Conservation (phyloP, 2,329 filamentous ascomycete species). For the Akanthomyces muscarius region DNA sequence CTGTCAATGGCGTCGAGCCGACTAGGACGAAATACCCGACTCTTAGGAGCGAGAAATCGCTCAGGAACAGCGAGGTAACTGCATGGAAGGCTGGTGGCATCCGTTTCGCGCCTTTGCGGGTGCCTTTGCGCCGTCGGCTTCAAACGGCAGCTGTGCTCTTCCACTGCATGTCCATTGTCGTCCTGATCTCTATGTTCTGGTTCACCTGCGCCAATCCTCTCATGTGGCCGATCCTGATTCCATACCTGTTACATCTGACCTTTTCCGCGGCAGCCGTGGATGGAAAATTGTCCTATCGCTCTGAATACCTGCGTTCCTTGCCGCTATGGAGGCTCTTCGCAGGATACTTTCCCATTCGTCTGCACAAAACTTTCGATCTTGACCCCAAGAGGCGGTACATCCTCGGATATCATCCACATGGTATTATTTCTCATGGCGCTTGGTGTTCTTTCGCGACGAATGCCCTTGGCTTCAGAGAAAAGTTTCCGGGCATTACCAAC, state of each 20-base stretch:
- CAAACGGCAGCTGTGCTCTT: constrained; percentile 76
- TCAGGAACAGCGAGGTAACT: constrained; percentile 4
- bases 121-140: constrained; percentile 66
- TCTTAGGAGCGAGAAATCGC: constrained; percentile 7
- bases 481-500: constrained; percentile 95
- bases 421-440: constrained; percentile 95
- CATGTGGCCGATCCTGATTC: constrained; percentile 73
- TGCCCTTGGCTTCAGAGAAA: constrained; percentile 76
- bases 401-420: constrained; percentile 94
- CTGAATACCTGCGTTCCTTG: constrained; percentile 66
- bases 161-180: constrained; percentile 68
- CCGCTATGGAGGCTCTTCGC: constrained; percentile 85
- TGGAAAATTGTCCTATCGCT: constrained; percentile 71
- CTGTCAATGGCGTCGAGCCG: neutral
- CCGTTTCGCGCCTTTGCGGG: constrained; percentile 76
- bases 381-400: constrained; percentile 86
- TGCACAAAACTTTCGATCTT: constrained; percentile 81
- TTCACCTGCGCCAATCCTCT: constrained; percentile 86
- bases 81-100: constrained; percentile 52
- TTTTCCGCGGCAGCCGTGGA: constrained; percentile 74
- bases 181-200: constrained; percentile 76
- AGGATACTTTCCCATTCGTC: constrained; percentile 82
- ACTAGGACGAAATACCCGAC: constrained; percentile 5
- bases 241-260: constrained; percentile 80
- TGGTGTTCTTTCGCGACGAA: constrained; percentile 90